These are phyloP conservation scores for Eutrema heterophyllum DNA, from an alignment of 345 rosid genomes.

Conservation along the genomic window DNA sequence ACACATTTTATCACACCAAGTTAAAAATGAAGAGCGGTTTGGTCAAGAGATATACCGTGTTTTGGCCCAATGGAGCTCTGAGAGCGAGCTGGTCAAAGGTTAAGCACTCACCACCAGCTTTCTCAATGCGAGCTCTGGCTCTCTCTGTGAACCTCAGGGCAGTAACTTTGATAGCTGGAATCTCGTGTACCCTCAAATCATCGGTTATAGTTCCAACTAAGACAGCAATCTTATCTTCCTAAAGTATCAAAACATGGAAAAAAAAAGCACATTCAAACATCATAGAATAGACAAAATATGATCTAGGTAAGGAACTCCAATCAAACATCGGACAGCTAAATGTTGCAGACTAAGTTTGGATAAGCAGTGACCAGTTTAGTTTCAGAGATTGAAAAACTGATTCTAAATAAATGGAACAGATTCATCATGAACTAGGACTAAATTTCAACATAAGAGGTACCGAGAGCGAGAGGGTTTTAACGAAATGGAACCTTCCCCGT, in stretches of 20 bases:
- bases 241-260: not conserved
- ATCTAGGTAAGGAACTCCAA: not conserved
- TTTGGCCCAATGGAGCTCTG: slow-evolving; percentile 93
- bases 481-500: slow-evolving; percentile 58
- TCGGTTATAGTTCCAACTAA: slow-evolving; percentile 87
- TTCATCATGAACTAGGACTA: not conserved
- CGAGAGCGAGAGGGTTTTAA: not conserved
- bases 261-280: not conserved
- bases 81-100: slow-evolving; percentile 96
- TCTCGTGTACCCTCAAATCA: slow-evolving; percentile 80
- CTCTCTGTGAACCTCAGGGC: slow-evolving; percentile 93
- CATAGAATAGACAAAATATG: not conserved
- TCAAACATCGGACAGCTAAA: not conserved
- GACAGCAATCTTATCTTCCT: slow-evolving; percentile 86
- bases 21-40: not conserved
- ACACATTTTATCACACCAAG: not conserved
- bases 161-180: slow-evolving; percentile 74
- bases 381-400: not conserved
- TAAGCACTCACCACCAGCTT: slow-evolving; percentile 96
- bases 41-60: slow-evolving; percentile 55
- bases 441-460: not conserved
- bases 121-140: slow-evolving; percentile 88
- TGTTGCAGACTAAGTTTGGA: not conserved
- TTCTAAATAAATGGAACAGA: not conserved
- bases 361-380: too few relatives aligned